Conservation (phyloP, 1,139 yeast genomes). For the Wickerhamomyces sp. region DNA sequence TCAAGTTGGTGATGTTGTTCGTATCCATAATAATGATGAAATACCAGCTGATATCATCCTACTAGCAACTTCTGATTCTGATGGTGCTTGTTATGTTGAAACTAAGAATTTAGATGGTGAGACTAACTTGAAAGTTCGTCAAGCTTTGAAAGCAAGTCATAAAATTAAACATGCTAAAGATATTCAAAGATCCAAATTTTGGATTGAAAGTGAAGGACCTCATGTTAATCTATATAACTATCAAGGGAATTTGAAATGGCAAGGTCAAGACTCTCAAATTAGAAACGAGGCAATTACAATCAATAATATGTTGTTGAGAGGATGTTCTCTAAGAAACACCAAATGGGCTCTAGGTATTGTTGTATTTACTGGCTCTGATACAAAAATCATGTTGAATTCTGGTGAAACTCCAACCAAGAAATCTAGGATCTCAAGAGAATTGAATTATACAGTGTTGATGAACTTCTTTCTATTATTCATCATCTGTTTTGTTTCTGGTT, state of each 20-base stretch:
- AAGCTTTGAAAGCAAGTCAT: constrained; percentile 68
- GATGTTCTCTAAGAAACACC: constrained; percentile 88
- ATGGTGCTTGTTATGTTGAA: constrained; percentile 89
- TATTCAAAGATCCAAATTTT: constrained; percentile 67
- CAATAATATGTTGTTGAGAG: constrained; percentile 80
- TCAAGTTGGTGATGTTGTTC: constrained; percentile 81
- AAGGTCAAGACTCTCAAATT: constrained; percentile 35
- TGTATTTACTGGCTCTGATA: constrained; percentile 82
- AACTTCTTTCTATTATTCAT: constrained; percentile 73
- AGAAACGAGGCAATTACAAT: constrained; percentile 69
- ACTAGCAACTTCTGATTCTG: constrained; percentile 76
- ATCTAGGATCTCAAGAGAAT: constrained; percentile 76
- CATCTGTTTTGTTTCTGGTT: constrained; percentile 77
- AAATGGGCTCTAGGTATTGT: constrained; percentile 92
- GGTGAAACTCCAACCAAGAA: constrained; percentile 90
- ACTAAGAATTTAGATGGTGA: constrained; percentile 97
- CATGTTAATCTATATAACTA: constrained; percentile 79
- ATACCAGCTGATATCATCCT: constrained; percentile 88
- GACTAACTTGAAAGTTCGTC: constrained; percentile 81
- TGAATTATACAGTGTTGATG: constrained; percentile 74
- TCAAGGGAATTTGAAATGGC: constrained; percentile 51
- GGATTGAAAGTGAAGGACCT: constrained; percentile 91
- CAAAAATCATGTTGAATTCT: constrained; percentile 89
- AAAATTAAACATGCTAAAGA: constrained; percentile 63
- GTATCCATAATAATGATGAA: constrained; percentile 83